phyloP scores from a whole-genome alignment of 164 flowering plant species.

The Litsea cubeba region DNA sequence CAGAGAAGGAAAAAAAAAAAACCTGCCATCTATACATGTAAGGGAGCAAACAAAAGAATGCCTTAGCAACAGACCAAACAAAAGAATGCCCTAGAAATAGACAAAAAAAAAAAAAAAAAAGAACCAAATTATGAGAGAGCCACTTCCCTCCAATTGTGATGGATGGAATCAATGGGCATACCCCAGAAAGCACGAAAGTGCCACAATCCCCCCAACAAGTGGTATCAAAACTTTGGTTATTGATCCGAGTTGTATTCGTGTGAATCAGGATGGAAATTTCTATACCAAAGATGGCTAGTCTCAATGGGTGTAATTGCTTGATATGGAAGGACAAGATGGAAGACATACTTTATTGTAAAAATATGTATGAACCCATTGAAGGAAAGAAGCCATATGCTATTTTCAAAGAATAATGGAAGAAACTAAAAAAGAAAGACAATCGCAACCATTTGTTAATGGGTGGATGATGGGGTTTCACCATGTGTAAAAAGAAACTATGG shows the following conservation, averaged over 20 bases:
- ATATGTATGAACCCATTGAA: not conserved
- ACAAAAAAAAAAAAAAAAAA: no score
- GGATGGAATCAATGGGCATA: no score
- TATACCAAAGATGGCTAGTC: not conserved
- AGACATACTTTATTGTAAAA: not conserved
- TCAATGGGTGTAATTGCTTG: not conserved
- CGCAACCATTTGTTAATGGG: not conserved
- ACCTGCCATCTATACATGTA: no score
- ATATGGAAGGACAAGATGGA: constrained; percentile 1
- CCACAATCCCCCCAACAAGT: not conserved
- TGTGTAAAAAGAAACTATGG: not conserved
- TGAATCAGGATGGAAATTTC: not conserved
- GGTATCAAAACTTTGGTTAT: not conserved
- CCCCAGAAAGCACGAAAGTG: no score
- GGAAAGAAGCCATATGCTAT: not conserved
- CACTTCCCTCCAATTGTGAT: no score
- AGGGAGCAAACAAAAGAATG: no score
- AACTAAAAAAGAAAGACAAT: not conserved
- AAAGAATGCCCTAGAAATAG: no score
- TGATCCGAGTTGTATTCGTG: not conserved
- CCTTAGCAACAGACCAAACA: no score
- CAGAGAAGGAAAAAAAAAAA: no score
- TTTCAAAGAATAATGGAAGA: not conserved
- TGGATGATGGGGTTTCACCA: not conserved
- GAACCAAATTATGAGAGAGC: no score